Evolutionary conservation across 192 early-diverging fungal genomes (phyloP).

Genomic region (Dispira parvispora): DNA sequence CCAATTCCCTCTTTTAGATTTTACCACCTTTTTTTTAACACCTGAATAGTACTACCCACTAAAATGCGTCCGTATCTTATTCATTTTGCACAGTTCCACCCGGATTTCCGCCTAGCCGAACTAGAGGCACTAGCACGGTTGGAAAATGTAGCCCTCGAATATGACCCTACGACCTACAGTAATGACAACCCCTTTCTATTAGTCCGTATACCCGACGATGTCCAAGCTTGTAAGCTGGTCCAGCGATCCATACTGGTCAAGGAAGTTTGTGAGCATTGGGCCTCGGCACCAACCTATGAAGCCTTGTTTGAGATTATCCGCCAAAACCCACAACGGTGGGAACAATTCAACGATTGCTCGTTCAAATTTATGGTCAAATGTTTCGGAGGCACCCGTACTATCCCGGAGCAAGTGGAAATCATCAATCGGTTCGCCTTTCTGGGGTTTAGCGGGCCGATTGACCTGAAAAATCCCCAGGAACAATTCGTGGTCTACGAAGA

Average conservation of each 20-base stretch:
- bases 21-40: no score
- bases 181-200: conserved; percentile 64
- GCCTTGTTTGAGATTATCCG: conserved; percentile 41
- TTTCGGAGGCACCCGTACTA: conserved; percentile 56
- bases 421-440: conserved; percentile 79
- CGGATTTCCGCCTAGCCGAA: conserved; percentile 65
- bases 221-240: conserved; percentile 53
- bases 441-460: conserved; percentile 57
- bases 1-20: no score
- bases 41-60: background rate
- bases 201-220: conserved; percentile 47
- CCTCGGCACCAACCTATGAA: conserved; percentile 37
- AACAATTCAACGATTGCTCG: conserved; percentile 21
- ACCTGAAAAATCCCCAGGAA: conserved; percentile 61
- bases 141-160: conserved; percentile 49
- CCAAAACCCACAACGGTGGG: conserved; percentile 38
- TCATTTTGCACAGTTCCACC: conserved; percentile 57
- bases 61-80: conserved; percentile 40
- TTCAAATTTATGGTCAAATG: conserved; percentile 64
- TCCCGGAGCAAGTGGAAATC: conserved; percentile 52
- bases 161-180: conserved; percentile 40
- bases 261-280: conserved; percentile 66
- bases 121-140: conserved; percentile 66
- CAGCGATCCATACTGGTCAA: conserved; percentile 67
- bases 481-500: conserved; percentile 65